Evolutionary conservation across 129 eudicot genomes (phyloP), one percentile per base, ranked within the genome.

Genomic region (Pseudognaphalium luteoalbum): DNA sequence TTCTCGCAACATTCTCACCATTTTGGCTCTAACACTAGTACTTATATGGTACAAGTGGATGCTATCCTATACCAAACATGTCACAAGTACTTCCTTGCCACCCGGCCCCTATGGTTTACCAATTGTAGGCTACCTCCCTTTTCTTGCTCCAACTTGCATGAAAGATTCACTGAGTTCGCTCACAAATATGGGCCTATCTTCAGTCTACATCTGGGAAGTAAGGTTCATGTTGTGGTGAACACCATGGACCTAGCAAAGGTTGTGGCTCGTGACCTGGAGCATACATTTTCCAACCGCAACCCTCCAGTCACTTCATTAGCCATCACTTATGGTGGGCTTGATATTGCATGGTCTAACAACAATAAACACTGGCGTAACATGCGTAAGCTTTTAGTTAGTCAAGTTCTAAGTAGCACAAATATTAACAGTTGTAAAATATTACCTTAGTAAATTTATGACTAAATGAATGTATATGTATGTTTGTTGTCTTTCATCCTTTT

Each of bases 31-130:
- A 16, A 35, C 70, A 5, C 81, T 77, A 6, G 15, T 69, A 68
- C 22, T 68, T 41, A 0, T 77, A 41, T 77, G 70, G 70, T 58
- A n/a, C 76, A 69, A 19, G 7, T 34, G 75, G 69, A 39, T 4
- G 28, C 9, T 37, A 1, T 74, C 70, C 6, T 74, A 6, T 42
- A 52, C 54, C 65, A 42, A 3, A 42, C 2, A 52, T 12, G 59
- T 5, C n/a, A 52, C 59, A 52, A 52, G 14, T 22, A 4, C 42
- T 1, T 21, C 32, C 57, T 15, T 73, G 63, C 74, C 85, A 42
- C 81, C 85, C 7, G 81, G 85, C 17, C 81, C 85, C 33, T 70
- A 30, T 1, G 81, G 85, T 35, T 68, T 76, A 70, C 81, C 81
- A 16, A 1, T 81, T 20, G 25, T 75, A 0, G 84, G 84, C 0